These are phyloP conservation scores for Aureobasidium sp. DNA, from an alignment of 2,329 filamentous ascomycete species.

Conservation along the genomic window DNA sequence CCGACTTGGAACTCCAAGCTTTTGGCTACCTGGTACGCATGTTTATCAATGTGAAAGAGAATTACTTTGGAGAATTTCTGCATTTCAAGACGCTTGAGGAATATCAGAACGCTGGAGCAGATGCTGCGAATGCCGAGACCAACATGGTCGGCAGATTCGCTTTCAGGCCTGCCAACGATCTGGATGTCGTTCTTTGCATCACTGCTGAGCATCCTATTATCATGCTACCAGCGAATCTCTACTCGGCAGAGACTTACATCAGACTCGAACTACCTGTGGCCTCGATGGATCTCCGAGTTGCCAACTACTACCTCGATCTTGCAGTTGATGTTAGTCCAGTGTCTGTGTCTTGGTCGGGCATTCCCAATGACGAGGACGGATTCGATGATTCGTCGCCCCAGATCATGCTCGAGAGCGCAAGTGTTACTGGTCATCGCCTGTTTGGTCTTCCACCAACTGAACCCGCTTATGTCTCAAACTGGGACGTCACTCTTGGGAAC, in stretches of 20 bases:
- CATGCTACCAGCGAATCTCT: slow-evolving; percentile 74
- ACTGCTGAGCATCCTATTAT: slow-evolving; percentile 62
- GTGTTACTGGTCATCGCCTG: slow-evolving; percentile 75
- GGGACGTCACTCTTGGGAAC: slow-evolving; percentile 78
- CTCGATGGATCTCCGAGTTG: slow-evolving; percentile 77
- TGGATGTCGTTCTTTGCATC: slow-evolving; percentile 81
- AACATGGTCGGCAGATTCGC: slow-evolving; percentile 44
- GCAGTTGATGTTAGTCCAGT: slow-evolving; percentile 71
- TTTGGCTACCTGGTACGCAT: slow-evolving; percentile 85
- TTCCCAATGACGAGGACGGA: background rate
- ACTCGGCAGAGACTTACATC: slow-evolving; percentile 63
- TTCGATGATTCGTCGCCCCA: slow-evolving; percentile 46
- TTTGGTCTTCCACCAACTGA: slow-evolving; percentile 87
- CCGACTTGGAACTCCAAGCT: slow-evolving; percentile 58
- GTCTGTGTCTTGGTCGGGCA: slow-evolving; percentile 45
- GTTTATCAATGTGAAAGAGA: slow-evolving; percentile 84
- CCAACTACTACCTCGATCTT: slow-evolving; percentile 97
- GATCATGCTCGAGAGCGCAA: slow-evolving; percentile 73
- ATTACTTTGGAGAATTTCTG: slow-evolving; percentile 92
- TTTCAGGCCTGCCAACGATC: slow-evolving; percentile 57
- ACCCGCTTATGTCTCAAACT: slow-evolving; percentile 92
- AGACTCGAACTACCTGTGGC: slow-evolving; percentile 66
- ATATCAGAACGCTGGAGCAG: slow-evolving; percentile 54
- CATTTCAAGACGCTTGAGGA: slow-evolving; percentile 95
- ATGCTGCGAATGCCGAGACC: slow-evolving; percentile 26